A percentile compares a stretch with the other conserved stretches of the same genome.
These are phyloP conservation scores for Calonectria pseudoturangicola DNA, from an alignment of 2,329 filamentous ascomycete genomes.

Conservation along the genomic window DNA sequence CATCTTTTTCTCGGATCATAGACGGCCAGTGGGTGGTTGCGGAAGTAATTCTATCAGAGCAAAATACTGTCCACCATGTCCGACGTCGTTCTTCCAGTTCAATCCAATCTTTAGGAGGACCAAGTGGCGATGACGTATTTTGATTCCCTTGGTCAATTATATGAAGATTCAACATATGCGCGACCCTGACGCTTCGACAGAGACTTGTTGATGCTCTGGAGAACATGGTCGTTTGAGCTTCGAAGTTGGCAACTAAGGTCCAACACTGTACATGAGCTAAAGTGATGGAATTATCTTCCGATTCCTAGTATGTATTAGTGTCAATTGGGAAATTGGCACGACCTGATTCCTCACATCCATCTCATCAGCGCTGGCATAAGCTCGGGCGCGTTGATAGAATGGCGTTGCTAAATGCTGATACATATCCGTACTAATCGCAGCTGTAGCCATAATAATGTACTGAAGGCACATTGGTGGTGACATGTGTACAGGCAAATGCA, in stretches of 20 bases:
- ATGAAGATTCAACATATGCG: constrained; percentile 2
- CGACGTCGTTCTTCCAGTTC: constrained; percentile 10
- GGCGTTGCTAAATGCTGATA: constrained; percentile 5
- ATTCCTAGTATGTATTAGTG: not conserved
- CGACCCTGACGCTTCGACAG: constrained; percentile 4
- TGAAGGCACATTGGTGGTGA: constrained; percentile 12
- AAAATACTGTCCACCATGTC: constrained; percentile 14
- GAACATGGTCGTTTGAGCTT: constrained; percentile 11
- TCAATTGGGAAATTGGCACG: constrained; percentile 2
- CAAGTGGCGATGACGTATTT: not conserved
- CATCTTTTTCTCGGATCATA: constrained; percentile 4
- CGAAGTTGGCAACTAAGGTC: constrained; percentile 1
- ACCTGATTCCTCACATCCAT: constrained; percentile 3
- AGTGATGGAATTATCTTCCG: not conserved
- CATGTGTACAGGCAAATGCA: constrained; percentile 8
- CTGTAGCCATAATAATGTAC: constrained; percentile 12
- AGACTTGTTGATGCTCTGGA: constrained; percentile 6
- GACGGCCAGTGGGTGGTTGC: not conserved
- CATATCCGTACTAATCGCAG: not conserved
- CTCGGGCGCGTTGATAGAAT: constrained; percentile 6
- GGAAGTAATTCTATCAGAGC: not conserved
- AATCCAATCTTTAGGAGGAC: constrained; percentile 3
- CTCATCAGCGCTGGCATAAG: constrained; percentile 6
- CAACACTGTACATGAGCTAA: constrained; percentile 9
- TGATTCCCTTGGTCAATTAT: not conserved